Percentiles rank a stretch among this genome's conserved stretches.
phyloP scores from a whole-genome alignment of 805 yeast genomes.

The Naumovozyma castellii region DNA sequence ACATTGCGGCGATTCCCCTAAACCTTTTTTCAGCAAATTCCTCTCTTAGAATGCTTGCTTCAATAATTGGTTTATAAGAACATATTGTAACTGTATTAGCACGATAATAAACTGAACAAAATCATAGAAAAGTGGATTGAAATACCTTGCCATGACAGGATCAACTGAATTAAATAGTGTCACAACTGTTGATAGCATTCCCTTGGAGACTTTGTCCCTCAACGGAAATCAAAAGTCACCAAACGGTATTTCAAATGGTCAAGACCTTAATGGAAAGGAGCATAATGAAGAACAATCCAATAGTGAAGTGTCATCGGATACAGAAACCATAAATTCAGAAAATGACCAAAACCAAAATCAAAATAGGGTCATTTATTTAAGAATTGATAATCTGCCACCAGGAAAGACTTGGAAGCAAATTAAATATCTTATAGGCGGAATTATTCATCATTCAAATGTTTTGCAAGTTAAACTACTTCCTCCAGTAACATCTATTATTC shows the following conservation, averaged over 20 bases:
- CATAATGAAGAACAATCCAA: neutral
- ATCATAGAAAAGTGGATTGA: too few species aligned
- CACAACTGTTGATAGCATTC: neutral
- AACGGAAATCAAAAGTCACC: neutral
- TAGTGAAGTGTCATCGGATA: neutral
- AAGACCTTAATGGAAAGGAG: neutral
- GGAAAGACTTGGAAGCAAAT: constrained; percentile 29
- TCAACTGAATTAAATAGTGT: neutral
- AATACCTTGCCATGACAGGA: neutral
- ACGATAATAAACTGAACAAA: too few species aligned
- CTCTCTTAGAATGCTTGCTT: too few species aligned
- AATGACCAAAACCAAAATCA: neutral
- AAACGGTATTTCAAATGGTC: neutral
- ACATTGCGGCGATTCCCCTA: too few species aligned
- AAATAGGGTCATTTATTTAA: constrained; percentile 5
- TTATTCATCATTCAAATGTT: constrained; percentile 24
- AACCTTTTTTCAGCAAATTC: too few species aligned
- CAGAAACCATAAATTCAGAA: neutral
- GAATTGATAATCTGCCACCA: constrained; percentile 29
- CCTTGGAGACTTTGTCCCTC: neutral
- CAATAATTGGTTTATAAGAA: too few species aligned
- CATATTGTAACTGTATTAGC: too few species aligned
- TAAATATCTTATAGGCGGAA: constrained; percentile 27
- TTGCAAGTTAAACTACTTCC: constrained; percentile 26
- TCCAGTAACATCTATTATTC: constrained; percentile 24